Evolutionary conservation across 495 filamentous ascomycete species (phyloP), one percentile per base, ranked within the genome.

Genomic region (Achaetomiella virescens): DNA sequence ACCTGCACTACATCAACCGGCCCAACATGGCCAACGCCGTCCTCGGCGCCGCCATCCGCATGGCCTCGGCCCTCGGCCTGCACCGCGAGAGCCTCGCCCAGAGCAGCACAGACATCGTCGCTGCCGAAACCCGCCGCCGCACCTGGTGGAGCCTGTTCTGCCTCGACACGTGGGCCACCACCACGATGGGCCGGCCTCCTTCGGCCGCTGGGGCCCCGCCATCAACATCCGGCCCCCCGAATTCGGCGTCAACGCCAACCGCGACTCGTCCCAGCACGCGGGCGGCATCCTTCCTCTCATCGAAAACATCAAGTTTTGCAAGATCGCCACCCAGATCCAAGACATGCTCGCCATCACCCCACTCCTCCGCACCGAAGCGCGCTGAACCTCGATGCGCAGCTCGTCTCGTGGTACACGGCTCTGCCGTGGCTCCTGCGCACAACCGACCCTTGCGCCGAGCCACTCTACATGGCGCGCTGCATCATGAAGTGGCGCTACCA

Each of bases 401-500:
- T 91, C 0, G 75, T 85, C 12, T 76, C 76, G 59, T 90, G 87
- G 87, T 84, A 85, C 70, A 79, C 84, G 25, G 82, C 80, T 29
- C 79, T 91, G 0, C 88, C 88, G 0, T 83, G 83, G 64, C 79
- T 90, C 5, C 78, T 91, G 21, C 79, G 81, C 53, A 82, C 82
- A 12, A 84, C 82, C 27, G 81, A 87, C 60, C 81, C 84, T 3
- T 88, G 85, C 68, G 82, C 85, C 0, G 84, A 87, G 58, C 81
- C 84, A 1, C 79, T 90, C 24, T 80, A 81, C 55, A 84, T 84
- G 52, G 81, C 84, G 0, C 77, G 86, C 52, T 83, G 83, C 50
- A 81, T 90, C 61, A 90, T 90, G 85, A 85, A 88, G 64, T 91
- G 88, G 88, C 79, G 87, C 15, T 90, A 86, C 67, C 81, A 84